Conservation (phyloP, 1,139 yeast species). For the Candida tetrigidarum region DNA sequence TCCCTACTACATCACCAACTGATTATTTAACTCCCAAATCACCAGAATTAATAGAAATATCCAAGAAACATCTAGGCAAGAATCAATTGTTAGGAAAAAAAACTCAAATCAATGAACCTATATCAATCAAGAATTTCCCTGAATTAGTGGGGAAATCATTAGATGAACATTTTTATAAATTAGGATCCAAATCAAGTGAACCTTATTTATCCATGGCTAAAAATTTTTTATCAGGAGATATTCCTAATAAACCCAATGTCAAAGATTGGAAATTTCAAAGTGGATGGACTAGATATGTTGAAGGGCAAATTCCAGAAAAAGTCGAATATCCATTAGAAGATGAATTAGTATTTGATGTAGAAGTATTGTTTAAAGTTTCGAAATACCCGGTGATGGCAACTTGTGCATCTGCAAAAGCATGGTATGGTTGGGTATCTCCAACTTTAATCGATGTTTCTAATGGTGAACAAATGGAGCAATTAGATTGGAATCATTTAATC, state of each 20-base stretch:
- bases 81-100: constrained; percentile 80
- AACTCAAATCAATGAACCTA: constrained; percentile 67
- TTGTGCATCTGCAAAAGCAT: constrained; percentile 76
- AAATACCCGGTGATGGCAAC: constrained; percentile 82
- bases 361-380: constrained; percentile 76
- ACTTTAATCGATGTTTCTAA: constrained; percentile 52
- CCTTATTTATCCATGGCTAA: constrained; percentile 61
- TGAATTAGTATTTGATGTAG: constrained; percentile 86
- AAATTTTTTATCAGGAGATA: constrained; percentile 32
- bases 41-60: constrained; percentile 52
- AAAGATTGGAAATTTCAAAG: constrained; percentile 56
- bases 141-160: constrained; percentile 66
- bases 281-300: constrained; percentile 85
- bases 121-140: constrained; percentile 65
- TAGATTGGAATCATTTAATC: constrained; percentile 67
- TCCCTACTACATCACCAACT: constrained; percentile 43
- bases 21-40: constrained; percentile 31
- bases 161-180: constrained; percentile 82
- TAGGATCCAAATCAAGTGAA: constrained; percentile 64
- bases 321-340: constrained; percentile 73
- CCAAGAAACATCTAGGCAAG: constrained; percentile 62
- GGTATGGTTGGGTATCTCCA: constrained; percentile 98
- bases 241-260: constrained; percentile 51
- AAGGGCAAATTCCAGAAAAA: constrained; percentile 51
- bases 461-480: constrained; percentile 26